Conservation (phyloP, 2,329 filamentous ascomycete species). For the Metarhizium robertsii region DNA sequence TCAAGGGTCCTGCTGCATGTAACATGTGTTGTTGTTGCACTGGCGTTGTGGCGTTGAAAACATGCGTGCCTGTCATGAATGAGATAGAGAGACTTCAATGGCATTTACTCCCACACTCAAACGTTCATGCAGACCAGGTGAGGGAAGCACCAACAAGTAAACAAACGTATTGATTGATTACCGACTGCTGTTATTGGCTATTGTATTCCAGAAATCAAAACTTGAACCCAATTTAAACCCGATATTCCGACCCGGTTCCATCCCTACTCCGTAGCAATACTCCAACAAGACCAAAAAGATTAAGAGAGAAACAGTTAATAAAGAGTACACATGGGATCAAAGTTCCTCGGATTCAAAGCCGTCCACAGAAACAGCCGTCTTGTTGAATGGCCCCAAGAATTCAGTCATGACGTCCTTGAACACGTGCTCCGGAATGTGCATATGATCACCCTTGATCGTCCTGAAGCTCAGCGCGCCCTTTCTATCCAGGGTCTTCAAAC, state of each 20-base stretch:
- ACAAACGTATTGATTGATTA: not conserved
- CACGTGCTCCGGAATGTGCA: slow-evolving; percentile 61
- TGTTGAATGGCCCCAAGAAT: slow-evolving; percentile 50
- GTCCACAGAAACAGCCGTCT: slow-evolving; percentile 15
- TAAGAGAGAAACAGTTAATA: not conserved
- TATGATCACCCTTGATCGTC: slow-evolving; percentile 68
- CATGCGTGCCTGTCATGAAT: slow-evolving; percentile 2
- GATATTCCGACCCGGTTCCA: too few relatives aligned
- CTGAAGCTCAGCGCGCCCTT: slow-evolving; percentile 71
- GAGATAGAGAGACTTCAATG: slow-evolving; percentile 1
- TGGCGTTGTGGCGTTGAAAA: slow-evolving; percentile 24
- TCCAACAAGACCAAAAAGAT: not conserved
- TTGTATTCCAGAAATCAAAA: not conserved
- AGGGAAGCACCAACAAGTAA: not conserved
- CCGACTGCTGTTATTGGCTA: not conserved
- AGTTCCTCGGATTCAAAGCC: slow-evolving; percentile 26
- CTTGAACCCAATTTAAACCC: not conserved
- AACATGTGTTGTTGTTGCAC: slow-evolving; percentile 12
- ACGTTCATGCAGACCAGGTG: not conserved
- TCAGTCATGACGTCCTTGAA: slow-evolving; percentile 56
- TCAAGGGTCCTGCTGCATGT: slow-evolving; percentile 7
- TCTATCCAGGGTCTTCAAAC: slow-evolving; percentile 67
- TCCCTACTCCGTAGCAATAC: not conserved
- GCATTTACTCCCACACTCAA: not conserved
- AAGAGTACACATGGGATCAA: slow-evolving; percentile 13